Evolutionary conservation across 345 rosid genomes (phyloP).

Genomic region (Trapa bicornis): DNA sequence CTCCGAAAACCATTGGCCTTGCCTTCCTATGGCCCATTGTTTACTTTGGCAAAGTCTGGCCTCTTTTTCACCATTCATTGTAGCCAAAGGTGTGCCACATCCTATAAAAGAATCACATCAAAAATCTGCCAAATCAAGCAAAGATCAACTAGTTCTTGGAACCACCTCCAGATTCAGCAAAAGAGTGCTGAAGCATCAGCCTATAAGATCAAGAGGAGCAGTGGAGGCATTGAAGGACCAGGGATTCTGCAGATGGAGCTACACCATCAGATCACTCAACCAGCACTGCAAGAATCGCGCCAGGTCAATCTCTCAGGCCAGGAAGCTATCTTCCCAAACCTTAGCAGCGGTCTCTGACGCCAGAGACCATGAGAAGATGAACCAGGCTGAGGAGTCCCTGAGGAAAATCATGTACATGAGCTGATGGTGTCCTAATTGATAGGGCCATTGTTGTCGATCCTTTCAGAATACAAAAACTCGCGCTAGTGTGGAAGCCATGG

Average conservation of each 20-base stretch:
- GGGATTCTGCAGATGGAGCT: too few species aligned
- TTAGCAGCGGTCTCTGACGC: too few species aligned
- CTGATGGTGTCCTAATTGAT: conserved; percentile 44
- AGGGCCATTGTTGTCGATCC: too few species aligned
- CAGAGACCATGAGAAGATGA: too few species aligned
- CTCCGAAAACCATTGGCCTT: neutral
- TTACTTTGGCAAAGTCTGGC: neutral
- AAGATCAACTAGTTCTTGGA: conserved; percentile 1
- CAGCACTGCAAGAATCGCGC: too few species aligned
- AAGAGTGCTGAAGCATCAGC: too few species aligned
- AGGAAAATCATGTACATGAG: conserved; percentile 46
- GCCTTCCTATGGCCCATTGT: neutral
- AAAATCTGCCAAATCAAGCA: neutral
- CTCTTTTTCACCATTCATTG: neutral
- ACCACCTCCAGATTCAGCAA: neutral
- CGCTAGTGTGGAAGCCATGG: conserved; percentile 28
- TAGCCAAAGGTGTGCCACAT: neutral
- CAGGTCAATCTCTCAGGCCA: too few species aligned
- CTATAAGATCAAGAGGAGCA: too few species aligned
- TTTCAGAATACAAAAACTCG: too few species aligned
- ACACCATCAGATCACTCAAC: too few species aligned
- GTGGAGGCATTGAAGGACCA: too few species aligned
- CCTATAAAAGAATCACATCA: neutral
- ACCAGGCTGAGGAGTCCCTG: conserved; percentile 28
- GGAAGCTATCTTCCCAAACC: too few species aligned